These are phyloP conservation scores for Moniliella sp. DNA, from an alignment of 1,284 basidiomycete genomes.

Conservation along the genomic window DNA sequence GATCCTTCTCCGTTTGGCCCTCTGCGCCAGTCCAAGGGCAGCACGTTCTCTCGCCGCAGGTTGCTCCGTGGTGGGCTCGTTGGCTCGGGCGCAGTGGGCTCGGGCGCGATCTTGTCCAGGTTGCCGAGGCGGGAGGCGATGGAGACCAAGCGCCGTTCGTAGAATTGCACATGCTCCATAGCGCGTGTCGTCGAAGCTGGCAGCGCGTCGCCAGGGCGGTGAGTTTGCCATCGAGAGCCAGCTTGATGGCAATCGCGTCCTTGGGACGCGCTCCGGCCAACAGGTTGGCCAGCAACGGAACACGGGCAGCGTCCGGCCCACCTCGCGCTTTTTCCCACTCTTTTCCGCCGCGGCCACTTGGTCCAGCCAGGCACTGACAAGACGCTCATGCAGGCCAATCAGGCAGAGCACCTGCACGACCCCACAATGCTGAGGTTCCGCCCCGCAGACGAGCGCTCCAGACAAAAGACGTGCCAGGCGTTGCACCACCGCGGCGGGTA, in stretches of 20 bases:
- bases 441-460: background rate
- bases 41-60: no score
- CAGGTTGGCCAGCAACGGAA: background rate
- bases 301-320: background rate
- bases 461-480: background rate
- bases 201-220: no score
- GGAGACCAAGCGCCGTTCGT: no score
- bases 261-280: background rate
- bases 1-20: no score
- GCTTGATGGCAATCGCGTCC: background rate
- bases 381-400: background rate
- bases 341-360: background rate
- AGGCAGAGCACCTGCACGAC: background rate
- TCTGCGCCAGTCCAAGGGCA: no score
- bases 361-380: background rate
- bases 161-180: no score
- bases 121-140: no score
- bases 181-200: no score
- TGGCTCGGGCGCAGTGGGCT: no score
- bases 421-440: background rate
- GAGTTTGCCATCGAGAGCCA: no score
- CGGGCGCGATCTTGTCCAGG: no score
- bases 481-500: background rate
- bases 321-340: background rate
- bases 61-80: no score